Conservation (phyloP, 2,329 filamentous ascomycete genomes). For the Hypoxylon sp. region DNA sequence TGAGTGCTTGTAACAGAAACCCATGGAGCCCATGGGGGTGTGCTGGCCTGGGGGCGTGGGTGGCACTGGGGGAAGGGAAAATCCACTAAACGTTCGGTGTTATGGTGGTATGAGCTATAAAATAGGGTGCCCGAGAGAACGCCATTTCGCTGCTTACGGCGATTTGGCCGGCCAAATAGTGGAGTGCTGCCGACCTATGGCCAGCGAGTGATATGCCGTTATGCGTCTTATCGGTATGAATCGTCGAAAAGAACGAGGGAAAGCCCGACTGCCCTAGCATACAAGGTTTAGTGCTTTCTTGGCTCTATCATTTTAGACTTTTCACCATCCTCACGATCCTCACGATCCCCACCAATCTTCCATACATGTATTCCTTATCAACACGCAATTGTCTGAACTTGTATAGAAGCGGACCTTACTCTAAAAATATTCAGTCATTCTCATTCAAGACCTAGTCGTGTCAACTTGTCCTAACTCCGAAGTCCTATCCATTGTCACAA, state of each 20-base stretch:
- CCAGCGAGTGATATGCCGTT: conserved; percentile 50
- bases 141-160: conserved; percentile 50
- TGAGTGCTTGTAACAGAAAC: neutral
- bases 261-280: conserved; percentile 22
- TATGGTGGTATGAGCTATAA: conserved; percentile 46
- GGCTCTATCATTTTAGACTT: conserved; percentile 1
- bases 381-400: neutral
- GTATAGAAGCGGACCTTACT: conserved; percentile 4
- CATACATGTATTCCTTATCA: conserved; percentile 15
- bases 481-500: neutral
- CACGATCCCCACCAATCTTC: conserved; percentile 23
- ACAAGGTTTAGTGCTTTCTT: conserved; percentile 8
- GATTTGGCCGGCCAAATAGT: conserved; percentile 54
- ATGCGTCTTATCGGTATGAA: conserved; percentile 41
- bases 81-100: conserved; percentile 43
- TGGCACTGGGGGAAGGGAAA: conserved; percentile 38
- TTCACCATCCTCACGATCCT: conserved; percentile 15
- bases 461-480: conserved; percentile 4
- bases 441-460: neutral
- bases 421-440: conserved; percentile 7
- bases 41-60: conserved; percentile 29
- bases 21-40: conserved; percentile 6
- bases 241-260: conserved; percentile 14
- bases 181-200: conserved; percentile 51
- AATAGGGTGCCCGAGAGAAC: conserved; percentile 41